Evolutionary conservation across 139 green algal genomes (phyloP).

Genomic region (Desmodesmus armatus): DNA sequence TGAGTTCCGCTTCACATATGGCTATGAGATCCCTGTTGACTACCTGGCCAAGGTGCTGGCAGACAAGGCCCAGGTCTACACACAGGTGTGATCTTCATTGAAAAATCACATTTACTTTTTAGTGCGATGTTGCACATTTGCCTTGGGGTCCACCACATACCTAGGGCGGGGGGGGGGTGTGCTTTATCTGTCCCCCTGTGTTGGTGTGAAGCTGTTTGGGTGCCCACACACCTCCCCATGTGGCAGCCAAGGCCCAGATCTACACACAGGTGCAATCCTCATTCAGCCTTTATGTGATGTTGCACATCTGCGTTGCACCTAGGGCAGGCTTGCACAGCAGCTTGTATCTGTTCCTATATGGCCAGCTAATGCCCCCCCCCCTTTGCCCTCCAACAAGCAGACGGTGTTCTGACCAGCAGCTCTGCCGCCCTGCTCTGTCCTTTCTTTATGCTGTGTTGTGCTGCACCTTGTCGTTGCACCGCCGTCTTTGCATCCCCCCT

Average conservation of each 20-base stretch:
- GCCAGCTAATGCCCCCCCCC: too few relatives aligned
- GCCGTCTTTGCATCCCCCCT: too few relatives aligned
- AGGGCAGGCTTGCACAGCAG: not conserved
- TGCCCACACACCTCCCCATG: not conserved
- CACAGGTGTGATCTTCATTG: slow-evolving; percentile 90
- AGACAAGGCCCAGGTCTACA: slow-evolving; percentile 98
- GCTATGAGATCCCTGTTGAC: slow-evolving; percentile 97
- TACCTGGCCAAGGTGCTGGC: slow-evolving; percentile 92
- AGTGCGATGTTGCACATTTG: too few relatives aligned
- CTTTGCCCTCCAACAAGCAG: too few relatives aligned
- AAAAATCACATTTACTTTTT: too few relatives aligned
- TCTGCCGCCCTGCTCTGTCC: not conserved
- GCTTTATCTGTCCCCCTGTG: not conserved
- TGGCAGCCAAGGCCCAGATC: slow-evolving; percentile 97
- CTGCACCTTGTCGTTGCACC: too few relatives aligned
- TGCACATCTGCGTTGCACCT: not conserved
- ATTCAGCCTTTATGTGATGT: too few relatives aligned
- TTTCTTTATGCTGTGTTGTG: not conserved
- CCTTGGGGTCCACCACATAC: too few relatives aligned
- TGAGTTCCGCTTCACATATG: slow-evolving; percentile 95
- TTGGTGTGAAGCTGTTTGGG: not conserved
- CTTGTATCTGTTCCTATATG: not conserved
- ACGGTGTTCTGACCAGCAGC: too few relatives aligned
- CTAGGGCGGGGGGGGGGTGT: not conserved
- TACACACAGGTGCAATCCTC: slow-evolving; percentile 96